Conservation (phyloP, 1,284 basidiomycete genomes). For the Phellinidium pouzarii region DNA sequence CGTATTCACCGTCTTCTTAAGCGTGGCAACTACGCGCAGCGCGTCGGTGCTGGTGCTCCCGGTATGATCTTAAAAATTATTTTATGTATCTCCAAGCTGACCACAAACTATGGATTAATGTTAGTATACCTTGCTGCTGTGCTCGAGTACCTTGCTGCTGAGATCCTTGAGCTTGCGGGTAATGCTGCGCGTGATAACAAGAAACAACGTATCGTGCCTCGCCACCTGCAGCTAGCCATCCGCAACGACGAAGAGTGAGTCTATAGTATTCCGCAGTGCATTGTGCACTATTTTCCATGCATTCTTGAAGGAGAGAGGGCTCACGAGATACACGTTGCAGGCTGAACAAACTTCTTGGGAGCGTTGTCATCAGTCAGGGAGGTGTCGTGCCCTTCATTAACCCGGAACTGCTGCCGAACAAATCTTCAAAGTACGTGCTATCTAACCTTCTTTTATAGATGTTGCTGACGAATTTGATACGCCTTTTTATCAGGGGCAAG, state of each 20-base stretch:
- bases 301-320: neutral
- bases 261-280: neutral
- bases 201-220: constrained; percentile 83
- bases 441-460: neutral
- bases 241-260: constrained; percentile 76
- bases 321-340: constrained; percentile 22
- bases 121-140: constrained; percentile 82
- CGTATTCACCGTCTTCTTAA: constrained; percentile 89
- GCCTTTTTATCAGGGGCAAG: constrained; percentile 9
- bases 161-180: constrained; percentile 84
- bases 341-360: constrained; percentile 67
- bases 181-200: constrained; percentile 78
- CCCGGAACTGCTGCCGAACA: constrained; percentile 53
- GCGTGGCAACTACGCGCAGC: constrained; percentile 83
- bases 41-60: constrained; percentile 74
- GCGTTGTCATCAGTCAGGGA: constrained; percentile 83
- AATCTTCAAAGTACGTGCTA: constrained; percentile 20
- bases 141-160: constrained; percentile 78
- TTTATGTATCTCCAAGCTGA: neutral
- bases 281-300: neutral
- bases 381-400: constrained; percentile 72
- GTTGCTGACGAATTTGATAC: neutral
- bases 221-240: constrained; percentile 85
- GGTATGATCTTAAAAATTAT: constrained; percentile 36
- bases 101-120: constrained; percentile 15